Conservation (phyloP, 2,329 filamentous ascomycete genomes). For the Fusarium tuaranense region DNA sequence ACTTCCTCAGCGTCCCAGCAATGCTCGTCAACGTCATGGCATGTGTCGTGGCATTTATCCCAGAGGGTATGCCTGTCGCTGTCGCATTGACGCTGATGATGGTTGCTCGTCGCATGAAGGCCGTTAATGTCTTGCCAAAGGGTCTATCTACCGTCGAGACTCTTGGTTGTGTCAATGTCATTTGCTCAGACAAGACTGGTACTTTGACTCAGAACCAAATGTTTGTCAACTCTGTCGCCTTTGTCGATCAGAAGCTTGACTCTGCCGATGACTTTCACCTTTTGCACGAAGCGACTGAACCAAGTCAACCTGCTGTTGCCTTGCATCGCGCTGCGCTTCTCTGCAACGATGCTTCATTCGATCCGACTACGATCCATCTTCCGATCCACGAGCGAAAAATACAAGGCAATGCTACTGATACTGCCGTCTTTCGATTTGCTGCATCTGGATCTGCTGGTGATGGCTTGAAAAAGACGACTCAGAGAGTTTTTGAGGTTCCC, state of each 20-base stretch:
- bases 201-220: constrained; percentile 59
- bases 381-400: constrained; percentile 50
- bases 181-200: constrained; percentile 58
- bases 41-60: constrained; percentile 55
- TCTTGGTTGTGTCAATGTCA: constrained; percentile 57
- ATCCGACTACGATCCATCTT: constrained; percentile 51
- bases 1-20: constrained; percentile 55
- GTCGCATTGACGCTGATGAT: constrained; percentile 57
- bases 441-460: constrained; percentile 40
- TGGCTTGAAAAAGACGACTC: constrained; percentile 27
- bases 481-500: constrained; percentile 55
- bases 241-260: constrained; percentile 49
- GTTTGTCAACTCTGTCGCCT: constrained; percentile 54
- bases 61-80: constrained; percentile 55
- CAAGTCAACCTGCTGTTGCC: neutral
- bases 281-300: neutral
- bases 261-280: constrained; percentile 43
- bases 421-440: constrained; percentile 55
- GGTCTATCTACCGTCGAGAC: constrained; percentile 57
- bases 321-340: constrained; percentile 38
- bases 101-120: constrained; percentile 57
- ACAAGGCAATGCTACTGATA: constrained; percentile 58
- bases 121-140: constrained; percentile 56
- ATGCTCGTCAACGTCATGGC: constrained; percentile 61
- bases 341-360: constrained; percentile 59